These are phyloP conservation scores for Populus simonii DNA, from an alignment of 345 rosid genomes.

Conservation along the genomic window DNA sequence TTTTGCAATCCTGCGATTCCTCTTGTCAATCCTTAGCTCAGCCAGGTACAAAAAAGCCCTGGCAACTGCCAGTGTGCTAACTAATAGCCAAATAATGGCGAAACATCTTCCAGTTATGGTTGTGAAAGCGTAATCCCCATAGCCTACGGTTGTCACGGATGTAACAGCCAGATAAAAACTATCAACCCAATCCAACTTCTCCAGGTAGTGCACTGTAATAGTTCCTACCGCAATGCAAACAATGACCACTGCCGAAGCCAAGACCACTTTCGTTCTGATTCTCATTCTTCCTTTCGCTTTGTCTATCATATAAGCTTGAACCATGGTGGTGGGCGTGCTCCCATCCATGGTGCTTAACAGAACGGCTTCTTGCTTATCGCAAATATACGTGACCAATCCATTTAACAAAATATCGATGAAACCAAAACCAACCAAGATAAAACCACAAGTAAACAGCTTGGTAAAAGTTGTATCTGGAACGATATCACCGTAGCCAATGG, in stretches of 20 bases:
- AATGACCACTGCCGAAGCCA: constrained; percentile 49
- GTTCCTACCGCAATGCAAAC: constrained; percentile 54
- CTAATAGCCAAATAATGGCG: constrained; percentile 54
- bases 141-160: constrained; percentile 67
- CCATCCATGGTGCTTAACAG: constrained; percentile 53
- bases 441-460: constrained; percentile 53
- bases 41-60: constrained; percentile 59
- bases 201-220: constrained; percentile 39
- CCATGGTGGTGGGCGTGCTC: constrained; percentile 43
- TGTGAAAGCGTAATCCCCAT: constrained; percentile 55
- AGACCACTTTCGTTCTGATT: constrained; percentile 49
- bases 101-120: constrained; percentile 53
- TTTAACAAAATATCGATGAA: constrained; percentile 55
- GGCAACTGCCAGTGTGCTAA: constrained; percentile 63
- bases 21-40: constrained; percentile 56
- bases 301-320: constrained; percentile 49
- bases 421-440: constrained; percentile 61
- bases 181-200: constrained; percentile 54
- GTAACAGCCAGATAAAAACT: constrained; percentile 62
- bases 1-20: constrained; percentile 50
- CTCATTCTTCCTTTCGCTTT: constrained; percentile 64
- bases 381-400: constrained; percentile 60
- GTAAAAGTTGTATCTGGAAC: constrained; percentile 55
- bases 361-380: constrained; percentile 57
- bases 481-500: constrained; percentile 68